Evolutionary conservation across 192 early-diverging fungal genomes (phyloP), one percentile per base, ranked within the genome.

Genomic region (Coemansia sp.): DNA sequence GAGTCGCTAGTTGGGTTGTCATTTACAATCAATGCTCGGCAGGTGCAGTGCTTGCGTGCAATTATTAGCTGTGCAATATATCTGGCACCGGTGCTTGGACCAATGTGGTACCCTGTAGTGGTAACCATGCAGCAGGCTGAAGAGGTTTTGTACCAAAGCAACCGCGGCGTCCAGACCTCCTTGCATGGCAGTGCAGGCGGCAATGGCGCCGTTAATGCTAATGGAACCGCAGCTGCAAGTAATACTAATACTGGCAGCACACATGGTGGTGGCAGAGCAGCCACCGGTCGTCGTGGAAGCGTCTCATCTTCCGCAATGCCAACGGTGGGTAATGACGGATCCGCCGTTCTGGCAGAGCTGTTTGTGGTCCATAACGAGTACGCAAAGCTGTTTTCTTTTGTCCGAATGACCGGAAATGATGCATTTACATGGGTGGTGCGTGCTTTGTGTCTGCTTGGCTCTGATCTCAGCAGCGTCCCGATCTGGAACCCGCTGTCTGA

Each of bases 121-220:
- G 92, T 94, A 64, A 95, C 94, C 4, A 79, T 97, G 68, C 95
- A 96, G 71, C 87, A 91, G 21, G 91, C 92, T 2, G 95, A 97
- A 53, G 88, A 90, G 71, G 74, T 94, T 18, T 60, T 97, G 52
- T 85, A 86, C 38, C 75, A 68, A 61, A 79, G 65, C 52, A 65
- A 49, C 21, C 42, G 63, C 38, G 42, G 59, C 12, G 42, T 43
- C 21, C 41, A 63, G 32, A 9, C 56, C 38, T 41, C 57, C 32
- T 41, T 59, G 38, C 57, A 40, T 59, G 52, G 52, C 9, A 23
- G 52, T 26, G 9, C 57, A 18, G 57, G 57, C 32, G 15, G 26
- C 13, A 26, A 48, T 37, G 26, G 63, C 26, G 38, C 23, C 10
- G n/a, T 13, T 6, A 54, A 12, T 54, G 23, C 52, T 15, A 54